phyloP scores from a whole-genome alignment of 169 alveolate species.

The Plasmodium gallinaceum region DNA sequence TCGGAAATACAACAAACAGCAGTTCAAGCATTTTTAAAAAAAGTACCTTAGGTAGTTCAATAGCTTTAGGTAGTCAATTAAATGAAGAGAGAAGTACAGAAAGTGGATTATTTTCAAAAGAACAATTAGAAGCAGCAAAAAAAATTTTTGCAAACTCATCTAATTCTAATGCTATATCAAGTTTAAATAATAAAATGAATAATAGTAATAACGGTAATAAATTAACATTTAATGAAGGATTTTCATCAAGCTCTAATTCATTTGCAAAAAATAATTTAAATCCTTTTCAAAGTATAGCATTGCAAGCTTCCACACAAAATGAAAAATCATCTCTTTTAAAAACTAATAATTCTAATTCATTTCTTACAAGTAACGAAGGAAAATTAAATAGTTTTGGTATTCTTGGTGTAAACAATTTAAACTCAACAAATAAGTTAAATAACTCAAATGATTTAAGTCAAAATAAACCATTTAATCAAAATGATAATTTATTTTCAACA shows the following conservation, averaged over 20 bases:
- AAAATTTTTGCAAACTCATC: constrained; percentile 74
- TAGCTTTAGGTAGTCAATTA: constrained; percentile 75
- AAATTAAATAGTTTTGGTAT: constrained; percentile 45
- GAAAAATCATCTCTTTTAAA: constrained; percentile 43
- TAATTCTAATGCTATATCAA: constrained; percentile 24
- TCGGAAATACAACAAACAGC: constrained; percentile 45
- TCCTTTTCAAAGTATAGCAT: constrained; percentile 76
- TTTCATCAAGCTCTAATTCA: constrained; percentile 62
- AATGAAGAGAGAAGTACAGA: constrained; percentile 65
- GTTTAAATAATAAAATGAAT: constrained; percentile 1
- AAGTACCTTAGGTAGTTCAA: constrained; percentile 73
- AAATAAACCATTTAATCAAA: constrained; percentile 63
- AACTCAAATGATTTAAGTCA: constrained; percentile 31
- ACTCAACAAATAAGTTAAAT: constrained; percentile 56
- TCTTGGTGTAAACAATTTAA: constrained; percentile 5
- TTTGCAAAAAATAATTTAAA: constrained; percentile 71
- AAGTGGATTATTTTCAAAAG: constrained; percentile 70
- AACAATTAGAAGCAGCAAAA: constrained; percentile 75
- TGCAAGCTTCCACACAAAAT: constrained; percentile 52
- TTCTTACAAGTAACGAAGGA: constrained; percentile 13
- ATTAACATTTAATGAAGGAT: constrained; percentile 66
- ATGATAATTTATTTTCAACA: constrained; percentile 39
- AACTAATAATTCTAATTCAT: constrained; percentile 20
- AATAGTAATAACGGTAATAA: constrained; percentile 42
- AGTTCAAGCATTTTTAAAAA: constrained; percentile 61